These are phyloP conservation scores for Penicillium glabrum DNA, from an alignment of 2,329 filamentous ascomycete species.

Conservation along the genomic window DNA sequence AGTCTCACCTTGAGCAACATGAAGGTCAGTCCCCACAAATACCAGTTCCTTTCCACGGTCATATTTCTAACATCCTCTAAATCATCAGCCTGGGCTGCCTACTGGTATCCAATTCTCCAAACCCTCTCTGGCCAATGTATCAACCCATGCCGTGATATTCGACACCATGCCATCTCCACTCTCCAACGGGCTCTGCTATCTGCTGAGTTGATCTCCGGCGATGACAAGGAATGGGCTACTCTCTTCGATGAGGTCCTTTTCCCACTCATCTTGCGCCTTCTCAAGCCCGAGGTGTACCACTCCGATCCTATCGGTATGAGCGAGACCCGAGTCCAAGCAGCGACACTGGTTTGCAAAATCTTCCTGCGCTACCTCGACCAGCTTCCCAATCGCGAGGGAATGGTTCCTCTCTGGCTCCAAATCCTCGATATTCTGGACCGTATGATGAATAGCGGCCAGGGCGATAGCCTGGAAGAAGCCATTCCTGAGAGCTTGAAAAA, in stretches of 20 bases:
- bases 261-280: slow-evolving; percentile 78
- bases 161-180: slow-evolving; percentile 81
- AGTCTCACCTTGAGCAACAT: slow-evolving; percentile 84
- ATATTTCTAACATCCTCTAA: slow-evolving; percentile 9
- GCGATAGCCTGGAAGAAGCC: slow-evolving; percentile 88
- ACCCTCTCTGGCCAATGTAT: slow-evolving; percentile 86
- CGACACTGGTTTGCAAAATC: slow-evolving; percentile 89
- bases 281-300: slow-evolving; percentile 94
- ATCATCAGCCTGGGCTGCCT: slow-evolving; percentile 81
- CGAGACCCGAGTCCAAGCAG: slow-evolving; percentile 88
- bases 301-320: slow-evolving; percentile 91
- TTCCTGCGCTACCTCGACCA: slow-evolving; percentile 91
- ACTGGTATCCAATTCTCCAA: slow-evolving; percentile 94
- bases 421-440: slow-evolving; percentile 95
- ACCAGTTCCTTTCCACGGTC: not conserved
- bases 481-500: slow-evolving; percentile 96
- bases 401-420: slow-evolving; percentile 87
- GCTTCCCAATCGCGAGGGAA: slow-evolving; percentile 79
- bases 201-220: slow-evolving; percentile 75
- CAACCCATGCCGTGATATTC: slow-evolving; percentile 90
- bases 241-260: slow-evolving; percentile 95
- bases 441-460: slow-evolving; percentile 92
- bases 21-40: slow-evolving; percentile 59
- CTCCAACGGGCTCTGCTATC: slow-evolving; percentile 85
- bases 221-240: slow-evolving; percentile 88